A percentile compares a stretch with the other conserved stretches of the same genome.
phyloP scores from a whole-genome alignment of 345 rosid species.

The Brassica incana region DNA sequence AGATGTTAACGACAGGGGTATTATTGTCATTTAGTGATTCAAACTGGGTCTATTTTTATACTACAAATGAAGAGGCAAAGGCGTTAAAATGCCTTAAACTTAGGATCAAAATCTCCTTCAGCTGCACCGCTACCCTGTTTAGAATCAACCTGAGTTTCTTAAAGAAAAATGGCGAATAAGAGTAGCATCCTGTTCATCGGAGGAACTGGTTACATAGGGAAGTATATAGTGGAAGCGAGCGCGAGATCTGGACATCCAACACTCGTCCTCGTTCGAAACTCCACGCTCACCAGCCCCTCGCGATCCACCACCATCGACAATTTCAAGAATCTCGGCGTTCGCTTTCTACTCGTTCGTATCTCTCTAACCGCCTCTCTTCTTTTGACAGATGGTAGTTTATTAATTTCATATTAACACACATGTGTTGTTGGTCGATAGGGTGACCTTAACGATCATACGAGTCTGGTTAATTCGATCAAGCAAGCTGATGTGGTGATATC shows the following conservation, averaged over 20 bases:
- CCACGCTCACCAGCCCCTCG: conserved; percentile 36
- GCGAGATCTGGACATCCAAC: conserved; percentile 41
- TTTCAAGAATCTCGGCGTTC: conserved; percentile 39
- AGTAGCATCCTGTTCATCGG: conserved; percentile 43
- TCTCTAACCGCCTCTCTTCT: background rate
- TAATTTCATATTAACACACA: background rate
- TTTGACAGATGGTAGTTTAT: background rate
- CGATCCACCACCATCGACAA: conserved; percentile 28
- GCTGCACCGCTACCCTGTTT: background rate
- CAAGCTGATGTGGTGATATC: conserved; percentile 63
- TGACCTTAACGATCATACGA: conserved; percentile 50
- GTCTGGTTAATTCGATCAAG: conserved; percentile 55
- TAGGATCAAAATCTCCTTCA: conserved; percentile 11
- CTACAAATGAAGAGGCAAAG: background rate
- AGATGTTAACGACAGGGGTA: background rate
- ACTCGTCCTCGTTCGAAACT: conserved; percentile 33
- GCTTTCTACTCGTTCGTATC: conserved; percentile 38
- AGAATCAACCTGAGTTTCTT: background rate
- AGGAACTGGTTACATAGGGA: conserved; percentile 42
- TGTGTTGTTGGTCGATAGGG: conserved; percentile 41
- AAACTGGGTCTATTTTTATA: background rate
- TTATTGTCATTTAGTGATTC: background rate
- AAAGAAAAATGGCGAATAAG: conserved; percentile 36
- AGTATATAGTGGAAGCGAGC: conserved; percentile 42
- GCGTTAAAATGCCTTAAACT: background rate